Evolutionary conservation across 2,329 filamentous ascomycete genomes (phyloP), one percentile per base, ranked within the genome.

Genomic region (Colletotrichum euphorbiae): DNA sequence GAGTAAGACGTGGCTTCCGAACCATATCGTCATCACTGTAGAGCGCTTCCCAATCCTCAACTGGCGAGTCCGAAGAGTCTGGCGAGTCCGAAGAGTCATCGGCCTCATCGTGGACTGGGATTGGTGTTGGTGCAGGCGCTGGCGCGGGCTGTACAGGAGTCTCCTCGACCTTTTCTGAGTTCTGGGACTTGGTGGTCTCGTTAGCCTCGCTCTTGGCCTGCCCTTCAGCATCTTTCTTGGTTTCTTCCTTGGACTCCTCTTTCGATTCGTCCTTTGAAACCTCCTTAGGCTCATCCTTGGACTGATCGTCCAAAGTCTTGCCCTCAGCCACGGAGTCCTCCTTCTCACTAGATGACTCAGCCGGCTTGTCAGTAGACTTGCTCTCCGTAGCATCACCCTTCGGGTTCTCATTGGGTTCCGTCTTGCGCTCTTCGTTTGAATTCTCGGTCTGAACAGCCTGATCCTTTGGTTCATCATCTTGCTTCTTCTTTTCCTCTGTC

Each of bases 41-140:
- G 31, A 88, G 80, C 70, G 84, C 81, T 71, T 89, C 87, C 81
- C 84, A 89, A 69, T 89, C 87, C 40, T 84, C 82, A 2, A 89
- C 81, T 0, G 88, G 88, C 6, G 85, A 88, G 50, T 89, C 87
- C 0, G 86, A 89, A 0, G 86, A 88, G 62, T 89, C 84, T 0
- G 88, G 88, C 6, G 85, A 88, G 50, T 89, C 87, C 0, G 86
- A 89, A 0, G 86, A 88, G 62, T 89, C 84, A 38, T 82, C 83
- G 6, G 84, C 84, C 0, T 84, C 85, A 1, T 82, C 80, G 66
- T 69, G 52, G 9, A 55, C 43, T 13, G 48, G 48, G 12, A 55
- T 31, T 13, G 48, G 48, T 17, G 58, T 58, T 12, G 64, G 42
- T 3, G 69, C 65, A 9, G 66, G 52, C 4, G 64, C 54, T 13